Conservation (phyloP, 176 grass and related monocot species). For the Avena eriantha region DNA sequence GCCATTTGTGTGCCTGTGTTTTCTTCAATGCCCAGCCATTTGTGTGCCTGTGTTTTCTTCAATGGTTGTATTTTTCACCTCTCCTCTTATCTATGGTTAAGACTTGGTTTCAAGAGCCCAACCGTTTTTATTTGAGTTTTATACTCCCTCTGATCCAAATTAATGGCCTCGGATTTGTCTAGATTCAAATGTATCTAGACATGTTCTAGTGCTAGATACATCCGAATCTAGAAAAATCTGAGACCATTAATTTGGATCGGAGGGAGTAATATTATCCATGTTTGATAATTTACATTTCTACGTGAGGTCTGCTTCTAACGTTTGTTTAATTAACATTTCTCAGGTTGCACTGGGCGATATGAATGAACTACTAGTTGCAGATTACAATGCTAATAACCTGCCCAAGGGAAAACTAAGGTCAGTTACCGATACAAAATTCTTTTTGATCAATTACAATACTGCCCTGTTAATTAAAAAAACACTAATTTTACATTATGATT, state of each 20-base stretch:
- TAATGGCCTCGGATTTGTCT: too few relatives aligned
- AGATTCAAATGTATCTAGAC: too few relatives aligned
- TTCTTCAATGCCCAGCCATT: slow-evolving; percentile 4
- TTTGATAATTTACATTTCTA: not conserved
- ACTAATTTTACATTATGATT: not conserved
- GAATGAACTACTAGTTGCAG: slow-evolving; percentile 67
- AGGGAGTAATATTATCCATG: not conserved
- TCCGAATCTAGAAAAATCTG: too few relatives aligned
- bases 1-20: not conserved
- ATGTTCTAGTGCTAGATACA: too few relatives aligned
- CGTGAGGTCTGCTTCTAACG: slow-evolving; percentile 17
- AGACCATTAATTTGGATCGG: too few relatives aligned
- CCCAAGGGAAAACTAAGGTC: slow-evolving; percentile 89
- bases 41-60: slow-evolving; percentile 3
- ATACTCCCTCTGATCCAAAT: not conserved
- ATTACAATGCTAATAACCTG: slow-evolving; percentile 82
- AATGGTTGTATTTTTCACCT: slow-evolving; percentile 18
- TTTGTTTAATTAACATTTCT: slow-evolving; percentile 28
- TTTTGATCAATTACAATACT: slow-evolving; percentile 2
- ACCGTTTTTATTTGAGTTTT: slow-evolving; percentile 11
- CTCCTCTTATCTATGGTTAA: not conserved
- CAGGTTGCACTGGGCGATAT: slow-evolving; percentile 95
- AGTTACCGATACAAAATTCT: slow-evolving; percentile 27
- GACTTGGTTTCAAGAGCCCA: not conserved
- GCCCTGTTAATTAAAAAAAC: not conserved